phyloP scores from a whole-genome alignment of 108 stramenopile genomes.

The Epithemia pelagica region DNA sequence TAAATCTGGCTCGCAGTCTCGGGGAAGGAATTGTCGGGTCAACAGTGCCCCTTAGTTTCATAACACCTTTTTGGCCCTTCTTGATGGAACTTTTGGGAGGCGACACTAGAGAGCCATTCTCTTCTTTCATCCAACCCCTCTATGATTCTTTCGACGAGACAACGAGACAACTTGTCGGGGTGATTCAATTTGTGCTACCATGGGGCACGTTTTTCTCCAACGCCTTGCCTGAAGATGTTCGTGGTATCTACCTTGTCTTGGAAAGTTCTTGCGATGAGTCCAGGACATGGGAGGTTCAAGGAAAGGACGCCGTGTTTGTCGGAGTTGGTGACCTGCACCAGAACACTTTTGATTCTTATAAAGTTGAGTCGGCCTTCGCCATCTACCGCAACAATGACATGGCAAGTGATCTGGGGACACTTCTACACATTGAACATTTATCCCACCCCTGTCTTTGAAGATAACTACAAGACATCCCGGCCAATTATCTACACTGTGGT shows the following conservation, averaged over 20 bases:
- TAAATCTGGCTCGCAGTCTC: constrained; percentile 3
- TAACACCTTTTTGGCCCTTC: background rate
- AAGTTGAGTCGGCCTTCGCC: background rate
- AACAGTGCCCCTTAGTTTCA: background rate
- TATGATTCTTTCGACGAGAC: background rate
- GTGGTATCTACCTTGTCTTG: background rate
- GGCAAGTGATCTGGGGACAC: background rate
- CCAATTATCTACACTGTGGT: constrained; percentile 3
- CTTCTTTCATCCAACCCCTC: constrained; percentile 8
- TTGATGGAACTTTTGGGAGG: constrained; percentile 10
- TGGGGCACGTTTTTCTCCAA: constrained; percentile 27
- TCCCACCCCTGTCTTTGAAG: background rate
- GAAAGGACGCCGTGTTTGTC: constrained; percentile 20
- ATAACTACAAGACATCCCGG: background rate
- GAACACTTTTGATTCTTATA: constrained; percentile 20
- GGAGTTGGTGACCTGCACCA: constrained; percentile 48
- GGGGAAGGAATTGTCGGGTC: constrained; percentile 1
- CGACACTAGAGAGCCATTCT: constrained; percentile 8
- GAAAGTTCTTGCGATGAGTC: constrained; percentile 9
- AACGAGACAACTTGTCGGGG: background rate
- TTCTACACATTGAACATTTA: background rate
- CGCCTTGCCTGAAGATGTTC: constrained; percentile 14
- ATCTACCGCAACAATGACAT: background rate
- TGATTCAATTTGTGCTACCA: constrained; percentile 18
- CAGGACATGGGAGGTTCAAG: constrained; percentile 33